Percentiles rank a stretch among this genome's conserved stretches.
Evolutionary conservation across 2,329 filamentous ascomycete species (phyloP).

Genomic region (Alternaria ethzedia): DNA sequence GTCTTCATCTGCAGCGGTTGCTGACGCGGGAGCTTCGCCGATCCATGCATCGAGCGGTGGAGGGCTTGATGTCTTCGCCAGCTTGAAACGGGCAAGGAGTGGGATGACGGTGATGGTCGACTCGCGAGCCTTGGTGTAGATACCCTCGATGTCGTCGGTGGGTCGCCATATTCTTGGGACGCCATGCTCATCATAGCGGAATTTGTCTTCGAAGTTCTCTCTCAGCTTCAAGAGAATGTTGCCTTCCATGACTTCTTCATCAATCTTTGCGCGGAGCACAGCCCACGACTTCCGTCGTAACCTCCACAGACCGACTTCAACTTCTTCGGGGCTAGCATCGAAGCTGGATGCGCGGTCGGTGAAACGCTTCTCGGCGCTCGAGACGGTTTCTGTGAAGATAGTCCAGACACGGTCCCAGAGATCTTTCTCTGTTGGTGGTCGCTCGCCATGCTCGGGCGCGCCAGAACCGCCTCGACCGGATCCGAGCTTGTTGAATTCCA

Average conservation of each 20-base stretch:
- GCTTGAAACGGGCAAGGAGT: slow-evolving; percentile 81
- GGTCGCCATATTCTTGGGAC: slow-evolving; percentile 97
- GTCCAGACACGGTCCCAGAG: slow-evolving; percentile 97
- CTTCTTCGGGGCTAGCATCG: slow-evolving; percentile 88
- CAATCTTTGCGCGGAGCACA: slow-evolving; percentile 85
- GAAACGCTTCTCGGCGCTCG: slow-evolving; percentile 85
- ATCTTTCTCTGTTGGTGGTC: slow-evolving; percentile 74
- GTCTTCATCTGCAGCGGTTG: slow-evolving; percentile 84
- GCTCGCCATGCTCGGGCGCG: slow-evolving; percentile 78
- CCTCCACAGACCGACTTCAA: slow-evolving; percentile 90
- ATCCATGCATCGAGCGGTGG: slow-evolving; percentile 88
- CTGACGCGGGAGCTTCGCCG: slow-evolving; percentile 75
- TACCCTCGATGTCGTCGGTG: slow-evolving; percentile 93
- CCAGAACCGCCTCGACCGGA: slow-evolving; percentile 83
- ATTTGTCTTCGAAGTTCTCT: slow-evolving; percentile 99
- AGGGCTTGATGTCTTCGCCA: slow-evolving; percentile 73
- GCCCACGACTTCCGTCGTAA: slow-evolving; percentile 94
- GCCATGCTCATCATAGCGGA: slow-evolving; percentile 93
- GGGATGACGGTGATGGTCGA: slow-evolving; percentile 91
- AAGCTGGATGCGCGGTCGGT: slow-evolving; percentile 90
- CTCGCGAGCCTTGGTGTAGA: slow-evolving; percentile 91
- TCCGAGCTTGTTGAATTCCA: slow-evolving; percentile 96
- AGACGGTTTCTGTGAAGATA: slow-evolving; percentile 81
- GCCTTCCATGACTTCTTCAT: slow-evolving; percentile 97
- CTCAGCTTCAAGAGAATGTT: slow-evolving; percentile 93